Conservation (phyloP, 352 stramenopile genomes). For the Poterioochromonas sp. region DNA sequence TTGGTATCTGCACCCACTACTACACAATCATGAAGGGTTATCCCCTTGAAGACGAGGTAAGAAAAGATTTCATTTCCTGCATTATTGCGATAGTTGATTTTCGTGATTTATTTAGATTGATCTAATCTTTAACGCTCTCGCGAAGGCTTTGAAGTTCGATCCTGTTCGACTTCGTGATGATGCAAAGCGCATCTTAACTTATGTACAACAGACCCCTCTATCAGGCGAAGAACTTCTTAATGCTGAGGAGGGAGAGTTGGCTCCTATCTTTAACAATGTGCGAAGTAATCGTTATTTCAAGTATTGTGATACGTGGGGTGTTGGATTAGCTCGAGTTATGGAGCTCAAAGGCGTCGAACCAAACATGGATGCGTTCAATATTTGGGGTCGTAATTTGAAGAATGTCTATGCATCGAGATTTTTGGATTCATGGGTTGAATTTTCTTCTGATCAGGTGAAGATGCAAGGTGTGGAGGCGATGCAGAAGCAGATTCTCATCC, state of each 20-base stretch:
- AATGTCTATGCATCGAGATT: not conserved
- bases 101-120: conserved; percentile 22
- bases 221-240: conserved; percentile 9
- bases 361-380: not conserved
- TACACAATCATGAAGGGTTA: conserved; percentile 30
- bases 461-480: conserved; percentile 26
- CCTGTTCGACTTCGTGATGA: conserved; percentile 15
- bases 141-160: conserved; percentile 17
- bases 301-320: conserved; percentile 18
- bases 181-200: conserved; percentile 1
- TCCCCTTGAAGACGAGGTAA: conserved; percentile 11
- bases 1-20: conserved; percentile 22
- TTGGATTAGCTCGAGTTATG: not conserved
- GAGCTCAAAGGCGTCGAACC: not conserved
- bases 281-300: conserved; percentile 27
- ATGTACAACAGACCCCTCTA: not conserved
- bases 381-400: not conserved
- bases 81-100: not conserved
- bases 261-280: not conserved
- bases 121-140: conserved; percentile 10
- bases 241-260: not conserved
- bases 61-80: not conserved
- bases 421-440: not conserved
- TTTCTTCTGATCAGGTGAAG: not conserved
- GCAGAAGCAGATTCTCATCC: conserved; percentile 21